Evolutionary conservation across 1,139 yeast species (phyloP).

Genomic region (Saccharomycopsis hybrid): DNA sequence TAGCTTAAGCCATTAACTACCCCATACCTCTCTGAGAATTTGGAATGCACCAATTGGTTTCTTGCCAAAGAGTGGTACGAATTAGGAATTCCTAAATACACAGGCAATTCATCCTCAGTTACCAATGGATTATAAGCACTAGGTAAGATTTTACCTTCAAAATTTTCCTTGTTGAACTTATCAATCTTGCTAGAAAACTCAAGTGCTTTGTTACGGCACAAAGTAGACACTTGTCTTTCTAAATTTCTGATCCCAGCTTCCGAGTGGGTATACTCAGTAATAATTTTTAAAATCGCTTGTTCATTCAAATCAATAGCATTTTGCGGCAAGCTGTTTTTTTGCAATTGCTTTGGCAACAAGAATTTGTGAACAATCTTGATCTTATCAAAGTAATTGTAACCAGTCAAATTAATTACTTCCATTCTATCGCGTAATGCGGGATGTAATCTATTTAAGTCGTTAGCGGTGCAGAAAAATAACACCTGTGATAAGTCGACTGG

Average conservation of each 20-base stretch:
- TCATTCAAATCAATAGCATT: constrained; percentile 36
- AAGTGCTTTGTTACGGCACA: constrained; percentile 79
- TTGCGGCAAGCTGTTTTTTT: constrained; percentile 59
- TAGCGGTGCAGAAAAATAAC: constrained; percentile 86
- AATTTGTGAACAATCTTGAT: constrained; percentile 64
- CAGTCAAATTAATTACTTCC: constrained; percentile 75
- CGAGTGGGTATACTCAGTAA: constrained; percentile 64
- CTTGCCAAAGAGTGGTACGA: constrained; percentile 29
- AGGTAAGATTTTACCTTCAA: constrained; percentile 1
- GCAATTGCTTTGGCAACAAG: constrained; percentile 72
- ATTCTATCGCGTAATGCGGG: constrained; percentile 81
- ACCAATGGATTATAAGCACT: constrained; percentile 35
- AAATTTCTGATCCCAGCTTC: constrained; percentile 85
- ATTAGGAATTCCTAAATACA: constrained; percentile 47
- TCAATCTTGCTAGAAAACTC: constrained; percentile 45
- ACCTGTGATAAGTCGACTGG: constrained; percentile 84
- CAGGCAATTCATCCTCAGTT: constrained; percentile 39
- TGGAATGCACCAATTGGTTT: constrained; percentile 27
- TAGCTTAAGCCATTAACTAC: constrained; percentile 89
- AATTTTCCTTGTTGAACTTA: constrained; percentile 23
- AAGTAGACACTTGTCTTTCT: constrained; percentile 64
- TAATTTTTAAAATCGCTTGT: constrained; percentile 49
- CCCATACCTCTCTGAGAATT: constrained; percentile 47
- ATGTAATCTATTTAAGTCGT: constrained; percentile 66
- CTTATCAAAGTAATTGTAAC: constrained; percentile 79